Evolutionary conservation across 768 basidiomycete genomes (phyloP), one percentile per base, ranked within the genome.

Genomic region (Coprinopsis cinerea): DNA sequence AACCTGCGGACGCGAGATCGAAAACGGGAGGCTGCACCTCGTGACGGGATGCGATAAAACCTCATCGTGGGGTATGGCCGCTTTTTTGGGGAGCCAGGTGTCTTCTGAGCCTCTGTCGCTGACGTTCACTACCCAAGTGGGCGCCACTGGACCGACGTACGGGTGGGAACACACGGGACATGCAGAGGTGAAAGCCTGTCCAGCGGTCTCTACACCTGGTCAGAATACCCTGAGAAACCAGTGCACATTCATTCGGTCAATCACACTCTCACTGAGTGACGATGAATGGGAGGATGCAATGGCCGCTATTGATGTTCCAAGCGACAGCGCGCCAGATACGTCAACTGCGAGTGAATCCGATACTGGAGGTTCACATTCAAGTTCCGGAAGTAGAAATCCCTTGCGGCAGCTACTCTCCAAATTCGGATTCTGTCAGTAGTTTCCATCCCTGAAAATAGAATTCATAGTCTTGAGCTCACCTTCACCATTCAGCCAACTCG

Each of bases 11-110:
- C 50, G 53, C 1, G 49, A 54, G n/a, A 49, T 53, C 20, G 53
- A 48, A 7, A 63, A 63, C 32, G 62, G 65, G 9, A 48, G 60
- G 15, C 57, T 68, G 36, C 70, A 70, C 30, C 55, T 69, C 28
- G 58, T 70, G 28, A 70, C 61, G 10, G 65, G 61, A 1, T 58
- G 49, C 39, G 56, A 62, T 28, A 63, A 66, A 39, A 43, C 59
- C 2, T 47, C 51, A 2, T 59, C 66, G 0, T 71, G 66, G 64
- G 60, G 59, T 6, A 53, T 63, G 24, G 66, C 67, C 0, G 24
- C 48, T 25, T 57, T 54, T 32, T 47, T 48, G 18, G 36, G 41
- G 20, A n/a, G 25, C 42, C 23, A 22, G 25, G 23, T 2, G 17
- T 20, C n/a, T 11, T n/a, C n/a, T 13, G 24, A 20, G 3, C 47